Percentiles rank a stretch among this genome's conserved stretches.
Conservation (phyloP, 768 basidiomycete species). For the Boletus edulis region DNA sequence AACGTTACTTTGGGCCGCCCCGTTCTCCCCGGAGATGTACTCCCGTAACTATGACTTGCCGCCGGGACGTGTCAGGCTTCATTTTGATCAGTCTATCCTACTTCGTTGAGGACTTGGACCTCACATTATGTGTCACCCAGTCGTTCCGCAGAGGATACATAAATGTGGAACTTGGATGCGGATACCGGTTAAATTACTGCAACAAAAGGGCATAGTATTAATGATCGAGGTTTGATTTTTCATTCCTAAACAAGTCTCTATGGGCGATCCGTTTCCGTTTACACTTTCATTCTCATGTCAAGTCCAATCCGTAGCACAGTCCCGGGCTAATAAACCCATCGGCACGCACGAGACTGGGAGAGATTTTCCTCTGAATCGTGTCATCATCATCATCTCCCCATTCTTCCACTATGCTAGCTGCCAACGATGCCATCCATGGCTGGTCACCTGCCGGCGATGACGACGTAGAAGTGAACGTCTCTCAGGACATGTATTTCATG, state of each 20-base stretch:
- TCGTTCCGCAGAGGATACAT: too few species aligned
- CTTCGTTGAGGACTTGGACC: background rate
- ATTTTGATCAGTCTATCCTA: background rate
- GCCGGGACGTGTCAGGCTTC: background rate
- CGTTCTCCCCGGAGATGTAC: background rate
- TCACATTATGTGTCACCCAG: background rate
- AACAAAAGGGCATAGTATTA: background rate
- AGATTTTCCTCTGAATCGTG: background rate
- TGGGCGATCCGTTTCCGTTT: slow-evolving; percentile 4
- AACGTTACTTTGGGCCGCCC: background rate
- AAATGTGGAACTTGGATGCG: too few species aligned
- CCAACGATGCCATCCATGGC: slow-evolving; percentile 16
- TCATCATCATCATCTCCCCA: background rate
- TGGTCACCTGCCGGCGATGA: slow-evolving; percentile 29
- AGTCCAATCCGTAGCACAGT: background rate
- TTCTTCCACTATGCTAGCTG: slow-evolving; percentile 7
- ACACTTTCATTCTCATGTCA: slow-evolving; percentile 2
- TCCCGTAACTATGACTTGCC: background rate
- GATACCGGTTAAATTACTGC: background rate
- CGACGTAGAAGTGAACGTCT: slow-evolving; percentile 28
- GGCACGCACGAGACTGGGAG: background rate
- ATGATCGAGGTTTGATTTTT: slow-evolving; percentile 17
- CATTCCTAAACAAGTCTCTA: slow-evolving; percentile 4
- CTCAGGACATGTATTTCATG: slow-evolving; percentile 14
- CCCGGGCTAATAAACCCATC: slow-evolving; percentile 7